Percentiles rank a stretch among this genome's conserved stretches.
These are phyloP conservation scores for Ceratocystis cubensis DNA, from an alignment of 2,329 filamentous ascomycete genomes.

Conservation along the genomic window DNA sequence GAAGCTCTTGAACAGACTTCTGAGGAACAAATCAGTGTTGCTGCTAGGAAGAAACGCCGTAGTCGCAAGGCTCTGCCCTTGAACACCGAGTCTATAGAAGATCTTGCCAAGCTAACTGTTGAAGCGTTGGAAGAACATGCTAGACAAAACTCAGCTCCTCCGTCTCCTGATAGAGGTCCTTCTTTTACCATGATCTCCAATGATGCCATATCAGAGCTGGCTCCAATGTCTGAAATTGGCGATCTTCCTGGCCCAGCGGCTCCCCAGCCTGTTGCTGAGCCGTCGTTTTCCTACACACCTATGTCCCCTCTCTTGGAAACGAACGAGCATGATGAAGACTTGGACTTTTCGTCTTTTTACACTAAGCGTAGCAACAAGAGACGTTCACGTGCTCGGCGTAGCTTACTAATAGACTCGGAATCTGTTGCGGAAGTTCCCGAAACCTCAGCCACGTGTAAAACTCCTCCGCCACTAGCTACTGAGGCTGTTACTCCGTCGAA, in stretches of 20 bases:
- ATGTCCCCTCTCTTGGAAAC: neutral
- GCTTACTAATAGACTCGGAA: constrained; percentile 5
- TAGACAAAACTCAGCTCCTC: constrained; percentile 5
- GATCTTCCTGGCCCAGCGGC: neutral
- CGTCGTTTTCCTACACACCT: neutral
- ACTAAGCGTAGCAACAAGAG: constrained; percentile 15
- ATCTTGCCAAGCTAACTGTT: constrained; percentile 14
- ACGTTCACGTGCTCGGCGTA: constrained; percentile 10
- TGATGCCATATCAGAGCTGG: constrained; percentile 17
- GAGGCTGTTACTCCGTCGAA: neutral
- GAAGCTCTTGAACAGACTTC: neutral
- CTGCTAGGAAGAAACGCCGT: constrained; percentile 13
- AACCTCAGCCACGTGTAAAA: neutral
- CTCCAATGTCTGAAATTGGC: constrained; percentile 18
- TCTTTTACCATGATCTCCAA: neutral
- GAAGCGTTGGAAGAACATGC: constrained; percentile 16
- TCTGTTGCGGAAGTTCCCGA: constrained; percentile 15
- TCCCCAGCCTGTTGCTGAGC: neutral
- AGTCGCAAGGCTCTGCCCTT: neutral
- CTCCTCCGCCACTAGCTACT: neutral
- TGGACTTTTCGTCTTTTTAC: constrained; percentile 17
- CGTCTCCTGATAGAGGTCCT: constrained; percentile 12
- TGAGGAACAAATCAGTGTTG: neutral
- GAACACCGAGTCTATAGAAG: neutral
- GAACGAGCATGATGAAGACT: constrained; percentile 17